These are phyloP conservation scores for Staphylotrichum longicolle DNA, from an alignment of 495 filamentous ascomycete species.

Conservation along the genomic window DNA sequence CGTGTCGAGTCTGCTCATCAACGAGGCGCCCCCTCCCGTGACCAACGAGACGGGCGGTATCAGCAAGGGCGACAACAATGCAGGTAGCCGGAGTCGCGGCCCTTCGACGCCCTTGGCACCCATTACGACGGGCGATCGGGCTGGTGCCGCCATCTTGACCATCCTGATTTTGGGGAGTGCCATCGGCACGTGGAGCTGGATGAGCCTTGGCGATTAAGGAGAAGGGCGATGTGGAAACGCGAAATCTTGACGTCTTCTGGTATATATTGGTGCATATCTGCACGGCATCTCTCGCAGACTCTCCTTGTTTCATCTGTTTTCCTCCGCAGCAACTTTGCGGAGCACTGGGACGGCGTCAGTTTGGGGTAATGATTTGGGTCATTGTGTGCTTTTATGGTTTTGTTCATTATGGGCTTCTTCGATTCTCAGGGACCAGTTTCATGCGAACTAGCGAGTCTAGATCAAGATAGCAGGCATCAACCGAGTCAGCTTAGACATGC, in stretches of 20 bases:
- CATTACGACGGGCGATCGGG: slow-evolving; percentile 31
- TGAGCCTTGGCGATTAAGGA: slow-evolving; percentile 33
- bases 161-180: slow-evolving; percentile 26
- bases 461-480: slow-evolving; percentile 1
- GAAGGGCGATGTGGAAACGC: too few species aligned
- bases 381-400: neutral
- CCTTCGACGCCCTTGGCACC: slow-evolving; percentile 11
- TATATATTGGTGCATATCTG: neutral
- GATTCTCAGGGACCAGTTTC: neutral
- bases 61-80: slow-evolving; percentile 28
- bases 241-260: neutral
- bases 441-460: neutral
- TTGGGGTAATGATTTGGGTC: slow-evolving; percentile 10
- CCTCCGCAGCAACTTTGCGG: neutral
- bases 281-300: neutral
- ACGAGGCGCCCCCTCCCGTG: slow-evolving; percentile 22
- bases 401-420: neutral
- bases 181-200: slow-evolving; percentile 29
- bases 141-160: slow-evolving; percentile 33
- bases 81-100: slow-evolving; percentile 24
- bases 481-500: neutral
- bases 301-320: slow-evolving; percentile 1
- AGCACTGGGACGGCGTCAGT: slow-evolving; percentile 13
- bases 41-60: slow-evolving; percentile 29
- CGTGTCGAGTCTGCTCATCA: slow-evolving; percentile 53